Percentiles rank a stretch among this genome's conserved stretches.
phyloP scores from a whole-genome alignment of 1,284 basidiomycete species.

The Hypsizygus ulmarius region DNA sequence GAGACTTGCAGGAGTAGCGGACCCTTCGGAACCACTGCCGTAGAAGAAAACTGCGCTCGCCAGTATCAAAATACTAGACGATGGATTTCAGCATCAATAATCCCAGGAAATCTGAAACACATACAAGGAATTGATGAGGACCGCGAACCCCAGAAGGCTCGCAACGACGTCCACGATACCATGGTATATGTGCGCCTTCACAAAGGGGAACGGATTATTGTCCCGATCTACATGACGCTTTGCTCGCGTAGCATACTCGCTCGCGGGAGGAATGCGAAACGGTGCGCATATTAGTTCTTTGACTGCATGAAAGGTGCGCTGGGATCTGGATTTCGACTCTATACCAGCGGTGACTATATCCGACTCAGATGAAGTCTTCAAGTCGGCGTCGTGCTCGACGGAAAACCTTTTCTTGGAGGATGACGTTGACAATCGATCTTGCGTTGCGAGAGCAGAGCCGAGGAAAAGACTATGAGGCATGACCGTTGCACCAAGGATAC shows the following conservation, averaged over 20 bases:
- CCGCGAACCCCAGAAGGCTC: conserved; percentile 77
- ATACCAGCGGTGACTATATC: conserved; percentile 6
- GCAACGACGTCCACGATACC: conserved; percentile 66
- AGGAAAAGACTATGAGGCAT: conserved; percentile 94
- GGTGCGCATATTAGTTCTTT: conserved; percentile 25
- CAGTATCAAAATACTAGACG: conserved; percentile 63
- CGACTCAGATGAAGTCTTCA: conserved; percentile 20
- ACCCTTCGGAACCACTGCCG: conserved; percentile 32
- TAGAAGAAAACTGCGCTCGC: conserved; percentile 77
- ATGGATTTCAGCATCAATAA: conserved; percentile 2
- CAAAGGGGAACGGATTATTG: conserved; percentile 68
- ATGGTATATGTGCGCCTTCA: conserved; percentile 76
- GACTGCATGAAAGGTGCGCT: conserved; percentile 11
- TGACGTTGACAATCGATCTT: conserved; percentile 56
- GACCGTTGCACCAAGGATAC: conserved; percentile 80
- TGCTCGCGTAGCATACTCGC: conserved; percentile 26
- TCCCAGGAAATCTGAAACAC: conserved; percentile 19
- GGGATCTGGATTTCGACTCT: conserved; percentile 13
- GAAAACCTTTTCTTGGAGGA: background rate
- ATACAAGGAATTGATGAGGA: conserved; percentile 83
- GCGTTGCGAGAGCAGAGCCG: conserved; percentile 81
- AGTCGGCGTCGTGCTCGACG: conserved; percentile 8
- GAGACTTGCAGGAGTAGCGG: conserved; percentile 60
- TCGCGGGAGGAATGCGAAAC: conserved; percentile 32
- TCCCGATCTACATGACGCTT: conserved; percentile 52